Base-by-base conservation (phyloP, 495 filamentous ascomycete genomes). In the Amphirosellinia nigrospora region DNA sequence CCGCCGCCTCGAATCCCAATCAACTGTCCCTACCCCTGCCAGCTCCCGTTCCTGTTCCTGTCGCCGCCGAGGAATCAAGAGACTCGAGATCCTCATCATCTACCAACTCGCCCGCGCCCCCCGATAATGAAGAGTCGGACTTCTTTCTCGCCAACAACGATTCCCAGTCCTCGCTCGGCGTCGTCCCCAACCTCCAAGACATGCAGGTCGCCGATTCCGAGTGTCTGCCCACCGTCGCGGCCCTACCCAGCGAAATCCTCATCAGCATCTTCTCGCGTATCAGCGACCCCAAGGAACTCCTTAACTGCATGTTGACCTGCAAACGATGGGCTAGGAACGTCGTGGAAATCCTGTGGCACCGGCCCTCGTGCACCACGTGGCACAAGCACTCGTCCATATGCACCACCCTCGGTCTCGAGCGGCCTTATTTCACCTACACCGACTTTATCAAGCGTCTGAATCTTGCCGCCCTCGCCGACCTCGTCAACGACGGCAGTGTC, bases 301-400 rank as follows among this genome's bases (percentile, higher is more conserved):
- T 92, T 71, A 91, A 89, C 78, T 95, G 93, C 78, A 95, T 99
- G 93, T 83, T 95, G 74, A 95, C 97, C 9, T 97, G 90, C 75
- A 93, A 93, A 77, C 89, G 90, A 71, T 99, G 96, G 96, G 91
- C 96, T 52, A 86, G 91, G 69, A 98, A 98, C 76, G 91, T 89
- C 59, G 96, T 98, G 38, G 96, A 95, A 64, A 87, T 97, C 55
- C 85, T 99, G 15, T 99, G 96, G 96, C 94, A 98, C 77, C 88
- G 96, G 58, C 96, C 96, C 2, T 88, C 92, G 34, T 97, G 96
- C 82, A 92, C 91, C 70, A 92, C 87, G 66, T 98, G 94, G 92
- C 75, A 85, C 21, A 92, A 92, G 73, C 87, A 97, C 72, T 83
- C 87, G 72, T 89, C 84, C 64, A 94, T 98, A 73, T 92, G 93